These are phyloP conservation scores for Exophiala bonariae DNA, from an alignment of 2,329 filamentous ascomycete species.

Conservation along the genomic window DNA sequence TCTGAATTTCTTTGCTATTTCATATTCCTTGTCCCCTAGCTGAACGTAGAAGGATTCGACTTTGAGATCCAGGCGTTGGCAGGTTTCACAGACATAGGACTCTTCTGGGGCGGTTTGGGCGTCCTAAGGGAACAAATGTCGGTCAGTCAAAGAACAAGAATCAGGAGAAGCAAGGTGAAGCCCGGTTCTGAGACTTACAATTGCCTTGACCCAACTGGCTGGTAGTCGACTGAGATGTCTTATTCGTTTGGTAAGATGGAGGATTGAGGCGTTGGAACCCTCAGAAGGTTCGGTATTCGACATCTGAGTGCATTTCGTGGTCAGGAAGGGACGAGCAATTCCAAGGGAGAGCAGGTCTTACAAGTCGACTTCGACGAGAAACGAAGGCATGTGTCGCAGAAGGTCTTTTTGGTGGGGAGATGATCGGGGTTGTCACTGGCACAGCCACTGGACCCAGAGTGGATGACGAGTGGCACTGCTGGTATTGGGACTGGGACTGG, in stretches of 20 bases:
- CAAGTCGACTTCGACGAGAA: slow-evolving; percentile 6
- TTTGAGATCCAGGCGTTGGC: slow-evolving; percentile 22
- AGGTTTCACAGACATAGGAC: slow-evolving; percentile 27
- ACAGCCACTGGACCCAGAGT: too few species aligned
- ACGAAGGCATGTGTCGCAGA: slow-evolving; percentile 1
- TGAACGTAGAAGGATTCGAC: slow-evolving; percentile 26
- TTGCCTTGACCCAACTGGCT: slow-evolving; percentile 21
- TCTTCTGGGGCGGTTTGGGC: slow-evolving; percentile 15
- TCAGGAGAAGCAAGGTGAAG: neutral
- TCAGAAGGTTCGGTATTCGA: slow-evolving; percentile 18
- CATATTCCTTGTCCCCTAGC: slow-evolving; percentile 17
- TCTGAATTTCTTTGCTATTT: slow-evolving; percentile 21
- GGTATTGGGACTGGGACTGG: too few species aligned
- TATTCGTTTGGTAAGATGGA: slow-evolving; percentile 24
- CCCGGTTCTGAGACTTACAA: slow-evolving; percentile 1
- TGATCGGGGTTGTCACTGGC: too few species aligned
- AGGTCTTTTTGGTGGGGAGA: too few species aligned
- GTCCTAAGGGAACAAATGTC: slow-evolving; percentile 5
- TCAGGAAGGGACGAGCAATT: neutral
- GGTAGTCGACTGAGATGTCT: slow-evolving; percentile 22
- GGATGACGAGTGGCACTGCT: too few species aligned
- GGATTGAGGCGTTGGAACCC: slow-evolving; percentile 18
- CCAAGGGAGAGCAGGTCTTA: slow-evolving; percentile 4
- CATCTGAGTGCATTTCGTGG: slow-evolving; percentile 23
- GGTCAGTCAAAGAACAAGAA: slow-evolving; percentile 2